These are phyloP conservation scores for Solanum chiquidenum DNA, from an alignment of 257 asterid genomes.

Conservation along the genomic window DNA sequence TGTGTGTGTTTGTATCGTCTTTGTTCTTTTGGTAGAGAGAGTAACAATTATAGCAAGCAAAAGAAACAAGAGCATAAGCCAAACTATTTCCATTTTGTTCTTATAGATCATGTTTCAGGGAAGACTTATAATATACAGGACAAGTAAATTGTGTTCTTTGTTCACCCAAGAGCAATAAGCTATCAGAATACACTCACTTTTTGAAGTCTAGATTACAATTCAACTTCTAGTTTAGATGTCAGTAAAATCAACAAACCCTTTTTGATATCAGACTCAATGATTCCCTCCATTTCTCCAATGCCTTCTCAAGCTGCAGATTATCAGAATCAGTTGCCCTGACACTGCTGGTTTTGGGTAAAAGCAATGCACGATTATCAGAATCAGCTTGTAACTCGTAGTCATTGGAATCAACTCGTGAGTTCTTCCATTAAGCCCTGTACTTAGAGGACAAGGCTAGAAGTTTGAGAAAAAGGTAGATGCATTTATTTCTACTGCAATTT, in stretches of 20 bases:
- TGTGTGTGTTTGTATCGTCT: not conserved
- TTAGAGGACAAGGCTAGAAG: not conserved
- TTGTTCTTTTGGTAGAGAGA: not conserved
- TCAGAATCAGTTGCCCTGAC: not conserved
- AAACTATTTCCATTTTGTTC: not conserved
- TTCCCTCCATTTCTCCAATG: not conserved
- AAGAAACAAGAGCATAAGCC: not conserved
- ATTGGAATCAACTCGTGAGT: slow-evolving; percentile 41
- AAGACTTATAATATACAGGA: not conserved
- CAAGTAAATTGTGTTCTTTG: not conserved
- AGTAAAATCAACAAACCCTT: not conserved
- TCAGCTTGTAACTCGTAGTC: not conserved
- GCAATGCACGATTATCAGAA: not conserved
- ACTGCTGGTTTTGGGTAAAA: not conserved
- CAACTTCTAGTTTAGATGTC: not conserved
- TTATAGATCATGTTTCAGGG: not conserved
- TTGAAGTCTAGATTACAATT: not conserved
- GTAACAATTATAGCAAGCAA: not conserved
- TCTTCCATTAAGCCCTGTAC: slow-evolving; percentile 87
- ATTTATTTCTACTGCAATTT: not conserved
- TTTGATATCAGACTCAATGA: not conserved
- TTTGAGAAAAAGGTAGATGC: not conserved
- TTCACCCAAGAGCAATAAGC: not conserved
- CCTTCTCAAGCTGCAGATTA: not conserved
- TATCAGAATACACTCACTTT: not conserved